A percentile compares a stretch with the other conserved stretches of the same genome.
Evolutionary conservation across 768 basidiomycete genomes (phyloP).

Genomic region (Russula olivacea): DNA sequence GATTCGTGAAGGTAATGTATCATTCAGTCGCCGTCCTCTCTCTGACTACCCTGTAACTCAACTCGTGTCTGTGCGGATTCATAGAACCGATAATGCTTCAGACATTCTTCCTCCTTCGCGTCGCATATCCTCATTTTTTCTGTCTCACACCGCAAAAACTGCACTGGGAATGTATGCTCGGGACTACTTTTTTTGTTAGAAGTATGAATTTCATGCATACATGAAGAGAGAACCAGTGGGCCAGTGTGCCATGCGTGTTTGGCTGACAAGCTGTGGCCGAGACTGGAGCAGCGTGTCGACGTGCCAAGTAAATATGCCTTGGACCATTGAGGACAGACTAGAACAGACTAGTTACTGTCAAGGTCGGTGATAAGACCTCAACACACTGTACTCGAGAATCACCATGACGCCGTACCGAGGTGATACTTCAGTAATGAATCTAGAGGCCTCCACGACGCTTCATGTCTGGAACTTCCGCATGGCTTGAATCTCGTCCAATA

Average conservation of each 20-base stretch:
- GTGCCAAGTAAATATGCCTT: background rate
- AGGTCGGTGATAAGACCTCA: no score
- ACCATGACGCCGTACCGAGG: background rate
- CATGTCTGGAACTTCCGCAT: constrained; percentile 86
- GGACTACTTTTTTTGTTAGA: background rate
- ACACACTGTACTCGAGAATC: background rate
- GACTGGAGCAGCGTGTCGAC: background rate
- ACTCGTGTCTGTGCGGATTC: background rate
- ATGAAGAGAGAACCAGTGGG: background rate
- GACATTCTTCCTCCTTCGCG: background rate
- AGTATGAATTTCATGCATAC: constrained; percentile 8
- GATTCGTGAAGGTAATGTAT: constrained; percentile 80
- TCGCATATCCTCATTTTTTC: constrained; percentile 1
- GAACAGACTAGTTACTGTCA: background rate
- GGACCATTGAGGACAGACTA: background rate
- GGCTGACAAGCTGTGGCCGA: background rate
- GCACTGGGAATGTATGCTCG: constrained; percentile 11
- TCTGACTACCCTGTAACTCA: background rate
- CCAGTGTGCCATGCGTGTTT: background rate
- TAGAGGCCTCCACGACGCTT: background rate
- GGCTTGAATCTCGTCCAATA: constrained; percentile 84
- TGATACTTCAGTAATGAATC: background rate
- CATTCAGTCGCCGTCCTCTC: background rate
- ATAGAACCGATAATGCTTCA: constrained; percentile 17
- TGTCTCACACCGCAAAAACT: background rate